Conservation (phyloP, 768 basidiomycete genomes). For the Lactarius sp. region DNA sequence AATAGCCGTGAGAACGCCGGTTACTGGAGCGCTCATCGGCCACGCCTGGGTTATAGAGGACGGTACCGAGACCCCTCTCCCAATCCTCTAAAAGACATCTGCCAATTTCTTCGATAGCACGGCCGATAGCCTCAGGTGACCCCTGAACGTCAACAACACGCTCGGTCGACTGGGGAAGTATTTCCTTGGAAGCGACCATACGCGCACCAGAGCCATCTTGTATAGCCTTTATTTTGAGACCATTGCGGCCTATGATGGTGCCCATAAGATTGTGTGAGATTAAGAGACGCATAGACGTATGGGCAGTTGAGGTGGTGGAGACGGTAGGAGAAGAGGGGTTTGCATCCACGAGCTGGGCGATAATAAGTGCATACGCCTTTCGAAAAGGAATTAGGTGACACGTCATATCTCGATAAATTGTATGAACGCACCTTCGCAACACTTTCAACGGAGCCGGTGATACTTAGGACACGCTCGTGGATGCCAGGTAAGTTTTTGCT, state of each 20-base stretch:
- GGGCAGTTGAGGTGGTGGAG: slow-evolving; percentile 51
- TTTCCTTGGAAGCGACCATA: slow-evolving; percentile 98
- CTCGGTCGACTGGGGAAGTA: slow-evolving; percentile 98
- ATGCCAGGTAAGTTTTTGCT: slow-evolving; percentile 98
- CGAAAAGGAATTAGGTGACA: slow-evolving; percentile 14
- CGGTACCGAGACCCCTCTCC: slow-evolving; percentile 91
- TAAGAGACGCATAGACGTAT: slow-evolving; percentile 92
- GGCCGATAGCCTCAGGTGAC: slow-evolving; percentile 84
- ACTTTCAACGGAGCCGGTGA: slow-evolving; percentile 86
- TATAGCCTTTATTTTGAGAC: slow-evolving; percentile 98
- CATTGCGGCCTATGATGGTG: slow-evolving; percentile 92
- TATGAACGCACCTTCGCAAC: slow-evolving; percentile 71
- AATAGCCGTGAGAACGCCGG: slow-evolving; percentile 50
- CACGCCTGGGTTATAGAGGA: slow-evolving; percentile 92
- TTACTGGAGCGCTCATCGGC: slow-evolving; percentile 59
- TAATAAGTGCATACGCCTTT: slow-evolving; percentile 93
- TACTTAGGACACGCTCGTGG: slow-evolving; percentile 94
- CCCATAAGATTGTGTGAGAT: slow-evolving; percentile 99
- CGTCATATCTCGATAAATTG: slow-evolving; percentile 13
- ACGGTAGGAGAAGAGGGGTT: slow-evolving; percentile 71
- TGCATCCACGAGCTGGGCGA: slow-evolving; percentile 82
- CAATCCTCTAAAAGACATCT: slow-evolving; percentile 95
- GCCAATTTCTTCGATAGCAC: slow-evolving; percentile 93
- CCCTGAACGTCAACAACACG: slow-evolving; percentile 98
- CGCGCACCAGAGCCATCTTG: slow-evolving; percentile 94